Percentiles rank a stretch among this genome's conserved stretches.
These are phyloP conservation scores for Ephemerocybe angulata DNA, from an alignment of 768 basidiomycete species.

Conservation along the genomic window DNA sequence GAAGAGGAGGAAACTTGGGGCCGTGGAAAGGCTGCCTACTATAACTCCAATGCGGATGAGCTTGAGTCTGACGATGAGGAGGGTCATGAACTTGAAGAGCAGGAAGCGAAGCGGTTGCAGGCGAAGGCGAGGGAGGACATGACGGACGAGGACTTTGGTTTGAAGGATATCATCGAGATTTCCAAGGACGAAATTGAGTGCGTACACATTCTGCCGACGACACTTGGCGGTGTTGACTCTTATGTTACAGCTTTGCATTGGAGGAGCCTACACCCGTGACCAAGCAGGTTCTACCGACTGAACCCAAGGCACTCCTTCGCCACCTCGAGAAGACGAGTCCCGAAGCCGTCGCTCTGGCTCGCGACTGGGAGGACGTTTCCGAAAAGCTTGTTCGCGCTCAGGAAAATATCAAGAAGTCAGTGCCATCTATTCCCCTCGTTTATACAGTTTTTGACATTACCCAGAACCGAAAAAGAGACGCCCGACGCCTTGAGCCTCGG, in stretches of 20 bases:
- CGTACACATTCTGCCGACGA: constrained; percentile 13
- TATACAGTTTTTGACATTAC: neutral
- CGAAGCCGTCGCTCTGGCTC: constrained; percentile 73
- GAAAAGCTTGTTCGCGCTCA: constrained; percentile 48
- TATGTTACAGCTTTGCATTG: constrained; percentile 26
- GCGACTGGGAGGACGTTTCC: constrained; percentile 79
- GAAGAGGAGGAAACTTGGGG: constrained; percentile 79
- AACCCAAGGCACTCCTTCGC: constrained; percentile 57
- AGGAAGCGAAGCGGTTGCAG: constrained; percentile 81
- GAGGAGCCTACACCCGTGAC: constrained; percentile 35
- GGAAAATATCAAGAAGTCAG: constrained; percentile 54
- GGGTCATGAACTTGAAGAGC: constrained; percentile 81
- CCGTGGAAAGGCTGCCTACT: constrained; percentile 72
- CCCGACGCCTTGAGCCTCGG: constrained; percentile 58
- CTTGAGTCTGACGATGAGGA: constrained; percentile 88
- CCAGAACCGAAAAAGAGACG: constrained; percentile 47
- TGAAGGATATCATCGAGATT: constrained; percentile 55
- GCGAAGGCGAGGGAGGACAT: constrained; percentile 67
- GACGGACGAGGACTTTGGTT: constrained; percentile 79
- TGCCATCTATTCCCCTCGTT: neutral
- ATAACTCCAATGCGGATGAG: constrained; percentile 78
- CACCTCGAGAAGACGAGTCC: constrained; percentile 74
- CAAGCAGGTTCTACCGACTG: constrained; percentile 41
- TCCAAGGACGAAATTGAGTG: constrained; percentile 30
- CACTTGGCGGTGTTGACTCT: constrained; percentile 1